Conservation (phyloP, 1,284 basidiomycete species). For the Flammula alnicola region DNA sequence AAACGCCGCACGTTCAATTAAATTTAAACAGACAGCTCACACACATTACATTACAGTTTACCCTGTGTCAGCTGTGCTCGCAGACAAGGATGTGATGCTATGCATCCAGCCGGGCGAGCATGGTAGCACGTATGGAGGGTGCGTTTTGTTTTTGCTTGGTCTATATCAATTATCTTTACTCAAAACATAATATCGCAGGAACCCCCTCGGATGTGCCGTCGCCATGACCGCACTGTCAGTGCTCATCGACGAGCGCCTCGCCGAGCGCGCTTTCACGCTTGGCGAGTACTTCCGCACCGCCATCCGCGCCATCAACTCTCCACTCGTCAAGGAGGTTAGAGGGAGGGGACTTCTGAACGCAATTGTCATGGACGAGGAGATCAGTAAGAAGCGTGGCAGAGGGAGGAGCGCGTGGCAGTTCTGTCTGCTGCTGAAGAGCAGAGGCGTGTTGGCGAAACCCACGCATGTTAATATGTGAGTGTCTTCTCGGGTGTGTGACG, state of each 20-base stretch:
- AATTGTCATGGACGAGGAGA: constrained; percentile 88
- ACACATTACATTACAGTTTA: constrained; percentile 68
- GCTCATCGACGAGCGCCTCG: constrained; percentile 85
- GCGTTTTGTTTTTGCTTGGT: constrained; percentile 27
- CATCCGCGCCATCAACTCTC: constrained; percentile 68
- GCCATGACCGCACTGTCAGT: constrained; percentile 91
- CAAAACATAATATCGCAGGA: constrained; percentile 55
- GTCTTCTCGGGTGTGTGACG: constrained; percentile 32
- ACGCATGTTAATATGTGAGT: constrained; percentile 94
- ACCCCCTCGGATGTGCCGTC: constrained; percentile 95
- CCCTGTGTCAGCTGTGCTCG: constrained; percentile 94
- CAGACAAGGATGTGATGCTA: constrained; percentile 90
- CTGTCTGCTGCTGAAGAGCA: constrained; percentile 90
- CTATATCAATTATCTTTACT: not conserved
- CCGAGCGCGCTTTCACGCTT: constrained; percentile 76
- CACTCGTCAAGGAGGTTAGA: constrained; percentile 76
- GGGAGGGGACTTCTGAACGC: constrained; percentile 93
- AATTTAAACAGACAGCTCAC: not conserved
- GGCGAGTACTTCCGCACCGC: constrained; percentile 83
- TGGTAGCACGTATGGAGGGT: constrained; percentile 96
- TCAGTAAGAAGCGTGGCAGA: constrained; percentile 54
- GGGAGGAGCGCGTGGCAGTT: constrained; percentile 95
- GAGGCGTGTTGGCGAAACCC: constrained; percentile 93
- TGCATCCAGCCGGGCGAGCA: constrained; percentile 98
- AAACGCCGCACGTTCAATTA: constrained; percentile 19